Conservation (phyloP, 768 basidiomycete species). For the Saitozyma podzolica region DNA sequence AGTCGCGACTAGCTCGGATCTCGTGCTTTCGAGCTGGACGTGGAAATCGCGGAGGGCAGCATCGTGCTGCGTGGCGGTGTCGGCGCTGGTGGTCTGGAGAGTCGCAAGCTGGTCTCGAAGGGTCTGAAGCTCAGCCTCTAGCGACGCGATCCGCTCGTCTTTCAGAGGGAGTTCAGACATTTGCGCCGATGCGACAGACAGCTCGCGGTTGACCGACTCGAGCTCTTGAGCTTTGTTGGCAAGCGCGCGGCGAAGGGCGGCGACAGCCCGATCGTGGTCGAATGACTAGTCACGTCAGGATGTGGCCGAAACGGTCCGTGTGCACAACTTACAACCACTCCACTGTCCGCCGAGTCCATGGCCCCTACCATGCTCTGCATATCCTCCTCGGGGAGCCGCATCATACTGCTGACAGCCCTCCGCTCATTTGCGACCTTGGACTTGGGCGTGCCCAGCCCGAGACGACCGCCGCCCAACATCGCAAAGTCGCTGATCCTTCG, state of each 20-base stretch:
- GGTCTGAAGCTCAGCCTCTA: background rate
- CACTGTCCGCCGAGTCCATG: conserved; percentile 5
- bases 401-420: conserved; percentile 45
- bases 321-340: background rate
- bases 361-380: conserved; percentile 21
- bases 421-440: conserved; percentile 20
- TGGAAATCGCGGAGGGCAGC: conserved; percentile 19
- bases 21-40: conserved; percentile 27
- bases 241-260: conserved; percentile 30
- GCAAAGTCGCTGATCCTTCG: conserved; percentile 50
- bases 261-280: conserved; percentile 30
- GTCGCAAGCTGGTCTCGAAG: background rate
- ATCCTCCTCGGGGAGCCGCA: conserved; percentile 30
- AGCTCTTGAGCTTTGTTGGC: conserved; percentile 35
- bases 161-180: too few species aligned
- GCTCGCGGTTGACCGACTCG: background rate
- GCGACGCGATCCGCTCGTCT: too few species aligned
- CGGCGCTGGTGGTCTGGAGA: conserved; percentile 6
- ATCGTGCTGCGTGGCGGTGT: conserved; percentile 10
- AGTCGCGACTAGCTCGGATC: conserved; percentile 28
- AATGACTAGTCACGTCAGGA: conserved; percentile 8
- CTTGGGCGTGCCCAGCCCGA: conserved; percentile 32
- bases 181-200: too few species aligned
- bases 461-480: conserved; percentile 14
- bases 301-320: background rate